phyloP scores from a whole-genome alignment of 2,329 filamentous ascomycete genomes.

The Sodiomyces alkalinus region DNA sequence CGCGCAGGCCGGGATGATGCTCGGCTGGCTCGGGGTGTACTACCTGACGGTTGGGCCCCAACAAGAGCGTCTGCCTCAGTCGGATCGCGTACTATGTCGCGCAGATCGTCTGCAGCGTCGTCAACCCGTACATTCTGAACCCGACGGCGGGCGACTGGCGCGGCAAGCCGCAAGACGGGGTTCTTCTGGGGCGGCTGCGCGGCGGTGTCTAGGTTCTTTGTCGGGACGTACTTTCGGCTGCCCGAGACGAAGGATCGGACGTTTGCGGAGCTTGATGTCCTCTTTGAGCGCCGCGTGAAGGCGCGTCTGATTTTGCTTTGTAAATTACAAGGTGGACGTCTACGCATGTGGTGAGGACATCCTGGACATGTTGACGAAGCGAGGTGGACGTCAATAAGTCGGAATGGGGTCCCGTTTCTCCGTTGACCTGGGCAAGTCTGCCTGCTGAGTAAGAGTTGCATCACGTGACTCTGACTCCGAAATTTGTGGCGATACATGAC shows the following conservation, averaged over 20 bases:
- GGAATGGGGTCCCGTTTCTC: too few species aligned
- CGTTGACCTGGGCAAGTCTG: too few species aligned
- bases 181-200: conserved; percentile 11
- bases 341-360: conserved; percentile 3
- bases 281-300: conserved; percentile 7
- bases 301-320: conserved; percentile 4
- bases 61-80: conserved; percentile 24
- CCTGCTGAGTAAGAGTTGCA: too few species aligned
- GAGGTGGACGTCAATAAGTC: too few species aligned
- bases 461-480: too few species aligned
- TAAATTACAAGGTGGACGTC: conserved; percentile 3
- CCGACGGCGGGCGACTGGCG: conserved; percentile 15
- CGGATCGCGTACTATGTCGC: conserved; percentile 21
- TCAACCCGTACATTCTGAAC: conserved; percentile 18
- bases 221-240: conserved; percentile 13
- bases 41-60: conserved; percentile 24
- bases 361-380: too few species aligned
- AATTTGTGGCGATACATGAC: too few species aligned
- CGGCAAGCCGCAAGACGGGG: conserved; percentile 22
- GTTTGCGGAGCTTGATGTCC: conserved; percentile 14
- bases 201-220: conserved; percentile 2
- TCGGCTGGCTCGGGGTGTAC: not conserved
- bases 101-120: conserved; percentile 18
- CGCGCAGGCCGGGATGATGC: conserved; percentile 1
- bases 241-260: conserved; percentile 13